phyloP scores from a whole-genome alignment of 2,329 filamentous ascomycete genomes.

The Orbilia ellipsospora region DNA sequence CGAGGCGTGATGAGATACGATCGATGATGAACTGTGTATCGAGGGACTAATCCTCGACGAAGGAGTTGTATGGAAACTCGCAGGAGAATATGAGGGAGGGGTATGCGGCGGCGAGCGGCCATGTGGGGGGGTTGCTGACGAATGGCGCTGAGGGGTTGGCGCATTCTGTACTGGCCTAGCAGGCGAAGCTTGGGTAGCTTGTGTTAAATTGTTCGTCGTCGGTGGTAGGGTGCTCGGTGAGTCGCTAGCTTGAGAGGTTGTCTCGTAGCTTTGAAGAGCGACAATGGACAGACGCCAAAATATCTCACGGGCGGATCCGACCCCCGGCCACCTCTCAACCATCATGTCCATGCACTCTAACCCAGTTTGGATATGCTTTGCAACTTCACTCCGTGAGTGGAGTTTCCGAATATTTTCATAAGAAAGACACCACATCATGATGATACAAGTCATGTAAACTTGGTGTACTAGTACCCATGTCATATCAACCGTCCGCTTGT shows the following conservation, averaged over 20 bases:
- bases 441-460: constrained; percentile 91
- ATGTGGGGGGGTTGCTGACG: constrained; percentile 53
- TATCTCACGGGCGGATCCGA: constrained; percentile 82
- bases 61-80: constrained; percentile 49
- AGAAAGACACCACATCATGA: constrained; percentile 88
- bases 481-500: constrained; percentile 79
- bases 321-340: constrained; percentile 90
- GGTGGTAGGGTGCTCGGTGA: constrained; percentile 14
- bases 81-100: constrained; percentile 50
- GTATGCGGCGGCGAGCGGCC: constrained; percentile 50
- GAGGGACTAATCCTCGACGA: constrained; percentile 44
- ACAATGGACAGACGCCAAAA: constrained; percentile 87
- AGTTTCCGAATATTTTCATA: constrained; percentile 82
- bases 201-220: constrained; percentile 14
- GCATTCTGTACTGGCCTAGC: constrained; percentile 18
- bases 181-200: constrained; percentile 7
- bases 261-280: constrained; percentile 86
- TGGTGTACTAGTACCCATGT: constrained; percentile 94
- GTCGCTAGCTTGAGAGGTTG: constrained; percentile 25
- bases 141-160: constrained; percentile 23
- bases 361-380: constrained; percentile 77
- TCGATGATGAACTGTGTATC: constrained; percentile 45
- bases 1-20: constrained; percentile 45
- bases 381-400: constrained; percentile 79
- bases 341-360: constrained; percentile 82